A percentile compares a stretch with the other conserved stretches of the same genome.
These are phyloP conservation scores for Hermanozyma aechmeae DNA, from an alignment of 805 yeast species.

Conservation along the genomic window DNA sequence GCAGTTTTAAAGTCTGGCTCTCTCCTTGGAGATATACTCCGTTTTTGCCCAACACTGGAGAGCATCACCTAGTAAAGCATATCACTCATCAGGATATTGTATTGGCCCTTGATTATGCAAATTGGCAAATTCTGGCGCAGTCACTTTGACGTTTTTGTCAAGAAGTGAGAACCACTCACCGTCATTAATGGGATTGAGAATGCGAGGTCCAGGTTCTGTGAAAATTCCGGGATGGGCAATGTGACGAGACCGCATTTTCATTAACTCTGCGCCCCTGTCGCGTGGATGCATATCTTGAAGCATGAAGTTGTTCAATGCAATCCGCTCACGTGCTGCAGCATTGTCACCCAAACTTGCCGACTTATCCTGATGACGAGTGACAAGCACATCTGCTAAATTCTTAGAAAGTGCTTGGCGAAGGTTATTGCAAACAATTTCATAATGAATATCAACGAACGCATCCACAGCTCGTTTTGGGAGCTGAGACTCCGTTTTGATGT, in stretches of 20 bases:
- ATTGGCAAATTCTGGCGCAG: too few relatives aligned
- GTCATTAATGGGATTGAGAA: slow-evolving; percentile 17
- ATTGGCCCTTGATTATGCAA: too few relatives aligned
- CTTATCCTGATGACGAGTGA: slow-evolving; percentile 11
- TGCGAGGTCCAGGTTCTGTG: slow-evolving; percentile 24
- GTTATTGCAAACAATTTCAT: slow-evolving; percentile 13
- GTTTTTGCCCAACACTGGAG: too few relatives aligned
- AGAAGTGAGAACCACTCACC: slow-evolving; percentile 14
- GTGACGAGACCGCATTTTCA: slow-evolving; percentile 13
- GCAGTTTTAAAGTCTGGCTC: too few relatives aligned
- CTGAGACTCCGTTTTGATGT: slow-evolving; percentile 34
- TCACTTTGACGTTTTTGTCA: slow-evolving; percentile 11
- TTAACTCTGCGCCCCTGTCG: slow-evolving; percentile 13
- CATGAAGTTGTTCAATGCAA: slow-evolving; percentile 12
- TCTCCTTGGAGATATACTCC: too few relatives aligned
- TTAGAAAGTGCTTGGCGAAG: slow-evolving; percentile 2
- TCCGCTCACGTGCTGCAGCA: slow-evolving; percentile 12
- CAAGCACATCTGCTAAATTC: slow-evolving; percentile 6
- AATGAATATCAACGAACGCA: slow-evolving; percentile 22
- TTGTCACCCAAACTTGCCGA: slow-evolving; percentile 21
- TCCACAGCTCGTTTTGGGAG: slow-evolving; percentile 43
- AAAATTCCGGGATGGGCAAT: slow-evolving; percentile 26
- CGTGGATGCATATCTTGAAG: slow-evolving; percentile 7
- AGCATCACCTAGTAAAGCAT: too few relatives aligned
- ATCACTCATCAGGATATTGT: too few relatives aligned